Evolutionary conservation across 1,284 basidiomycete species (phyloP).

Genomic region (Vanrija humicola): DNA sequence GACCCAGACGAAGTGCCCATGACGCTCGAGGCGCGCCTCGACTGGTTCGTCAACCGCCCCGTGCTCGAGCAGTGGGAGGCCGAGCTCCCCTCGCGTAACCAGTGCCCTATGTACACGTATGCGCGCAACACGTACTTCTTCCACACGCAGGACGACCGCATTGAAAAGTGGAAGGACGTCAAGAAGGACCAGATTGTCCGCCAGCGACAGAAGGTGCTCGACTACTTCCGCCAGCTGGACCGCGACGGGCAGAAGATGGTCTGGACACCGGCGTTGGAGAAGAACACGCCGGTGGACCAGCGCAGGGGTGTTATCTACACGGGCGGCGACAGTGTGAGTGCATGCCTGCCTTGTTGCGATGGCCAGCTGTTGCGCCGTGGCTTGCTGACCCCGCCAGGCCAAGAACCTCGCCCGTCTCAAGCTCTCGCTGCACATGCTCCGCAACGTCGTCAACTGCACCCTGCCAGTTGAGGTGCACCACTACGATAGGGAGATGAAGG

Average conservation of each 20-base stretch:
- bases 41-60: constrained; percentile 32
- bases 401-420: constrained; percentile 45
- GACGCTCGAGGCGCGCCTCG: constrained; percentile 35
- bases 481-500: constrained; percentile 49
- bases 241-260: constrained; percentile 40
- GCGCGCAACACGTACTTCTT: constrained; percentile 46
- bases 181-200: constrained; percentile 35
- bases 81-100: constrained; percentile 37
- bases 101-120: constrained; percentile 43
- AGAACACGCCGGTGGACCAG: constrained; percentile 23
- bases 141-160: constrained; percentile 37
- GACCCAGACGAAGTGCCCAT: constrained; percentile 29
- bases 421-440: constrained; percentile 46
- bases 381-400: constrained; percentile 14
- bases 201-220: constrained; percentile 44
- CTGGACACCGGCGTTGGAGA: constrained; percentile 38
- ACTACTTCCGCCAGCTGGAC: constrained; percentile 43
- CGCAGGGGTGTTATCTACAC: constrained; percentile 49
- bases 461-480: constrained; percentile 52
- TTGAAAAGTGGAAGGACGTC: constrained; percentile 42
- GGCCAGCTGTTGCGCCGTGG: neutral
- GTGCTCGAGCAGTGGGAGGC: constrained; percentile 44
- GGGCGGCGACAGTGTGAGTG: constrained; percentile 47
- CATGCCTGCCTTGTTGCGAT: too few species aligned
- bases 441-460: constrained; percentile 42